A percentile compares a stretch with the other conserved stretches of the same genome.
Conservation (phyloP, 129 eudicot species). For the Calendula officinalis region DNA sequence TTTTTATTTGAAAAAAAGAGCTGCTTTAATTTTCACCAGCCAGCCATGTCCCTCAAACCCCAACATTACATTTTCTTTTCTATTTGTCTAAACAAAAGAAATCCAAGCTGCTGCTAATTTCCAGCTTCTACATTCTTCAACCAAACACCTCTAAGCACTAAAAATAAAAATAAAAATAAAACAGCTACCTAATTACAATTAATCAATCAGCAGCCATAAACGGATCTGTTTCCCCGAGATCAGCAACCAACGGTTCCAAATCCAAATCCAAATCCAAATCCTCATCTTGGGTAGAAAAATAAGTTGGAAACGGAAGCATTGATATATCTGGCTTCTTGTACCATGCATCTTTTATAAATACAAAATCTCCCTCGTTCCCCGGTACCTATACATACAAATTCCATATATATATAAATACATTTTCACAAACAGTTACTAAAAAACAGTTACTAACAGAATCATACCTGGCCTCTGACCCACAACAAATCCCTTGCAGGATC, state of each 20-base stretch:
- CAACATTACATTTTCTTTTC: slow-evolving; percentile 11
- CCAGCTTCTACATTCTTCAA: slow-evolving; percentile 19
- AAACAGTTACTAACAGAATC: slow-evolving; percentile 16
- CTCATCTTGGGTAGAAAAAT: slow-evolving; percentile 69
- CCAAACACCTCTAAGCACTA: slow-evolving; percentile 3
- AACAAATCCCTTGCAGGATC: slow-evolving; percentile 86
- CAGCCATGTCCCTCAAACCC: slow-evolving; percentile 1
- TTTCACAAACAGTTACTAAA: background rate
- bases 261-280: slow-evolving; percentile 21
- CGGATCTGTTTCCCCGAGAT: slow-evolving; percentile 85
- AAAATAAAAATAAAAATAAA: background rate
- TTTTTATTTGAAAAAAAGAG: slow-evolving; percentile 11
- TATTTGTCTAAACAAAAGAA: background rate
- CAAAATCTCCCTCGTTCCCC: slow-evolving; percentile 77
- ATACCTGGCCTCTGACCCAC: slow-evolving; percentile 95
- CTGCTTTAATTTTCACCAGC: slow-evolving; percentile 10
- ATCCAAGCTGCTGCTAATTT: slow-evolving; percentile 13
- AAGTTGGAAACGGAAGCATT: slow-evolving; percentile 80
- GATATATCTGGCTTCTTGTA: slow-evolving; percentile 75
- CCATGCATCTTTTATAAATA: slow-evolving; percentile 76
- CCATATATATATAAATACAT: background rate
- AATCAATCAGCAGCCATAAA: slow-evolving; percentile 84
- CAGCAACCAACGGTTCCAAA: slow-evolving; percentile 71
- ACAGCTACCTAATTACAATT: no score
- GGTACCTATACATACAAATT: slow-evolving; percentile 52